Evolutionary conservation across 225 moss, liverwort and hornwort species (phyloP), one percentile per base, ranked within the genome.

Genomic region (Sphagnum tenellum): DNA sequence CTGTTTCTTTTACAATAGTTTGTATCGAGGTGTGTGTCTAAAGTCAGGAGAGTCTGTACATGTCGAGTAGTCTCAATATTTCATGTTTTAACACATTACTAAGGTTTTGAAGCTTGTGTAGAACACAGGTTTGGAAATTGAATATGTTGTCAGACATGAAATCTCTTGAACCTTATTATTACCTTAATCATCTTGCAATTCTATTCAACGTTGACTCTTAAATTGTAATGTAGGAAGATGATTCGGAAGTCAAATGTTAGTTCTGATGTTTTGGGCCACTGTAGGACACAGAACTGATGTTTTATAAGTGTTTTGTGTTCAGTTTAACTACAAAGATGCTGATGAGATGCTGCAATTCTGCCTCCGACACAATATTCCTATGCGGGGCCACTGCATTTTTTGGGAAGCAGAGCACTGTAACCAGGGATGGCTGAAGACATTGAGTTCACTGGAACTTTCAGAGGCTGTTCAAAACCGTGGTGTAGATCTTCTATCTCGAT

Each of bases 341-440:
- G 92, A 96, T 65, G 86, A 85, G 57, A 77, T 92, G 80, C 74
- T 83, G 59, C 69, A 74, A 46, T 79, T 96, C 45, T 92, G 95
- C 79, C 74, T 76, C 10, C 74, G 72, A 46, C 70, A 90, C 51
- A 66, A 67, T 3, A 88, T 90, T 68, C 75, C 75, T 11, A 84
- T 86, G 75, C 86, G 95, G 7, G 95, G 95, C 45, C 95, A 96
- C 65, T 96, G 95, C 73, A 73, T 92, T 61, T 64, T 89, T 45
- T 96, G 95, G 95, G 95, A 96, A 70, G 84, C 70, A 10, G 95
- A 88, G 74, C 78, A 83, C 12, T 70, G 67, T 58, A 78, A 86
- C 48, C 95, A 89, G 61, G 86, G 81, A 50, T 96, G 95, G 95
- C 71, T 92, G 49, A 92, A 83, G 65, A 57, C 57, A 2, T 69